Percentiles rank a stretch among this genome's conserved stretches.
Evolutionary conservation across 148 eudicot genomes (phyloP).

Genomic region (Vaccinium corymbosum): DNA sequence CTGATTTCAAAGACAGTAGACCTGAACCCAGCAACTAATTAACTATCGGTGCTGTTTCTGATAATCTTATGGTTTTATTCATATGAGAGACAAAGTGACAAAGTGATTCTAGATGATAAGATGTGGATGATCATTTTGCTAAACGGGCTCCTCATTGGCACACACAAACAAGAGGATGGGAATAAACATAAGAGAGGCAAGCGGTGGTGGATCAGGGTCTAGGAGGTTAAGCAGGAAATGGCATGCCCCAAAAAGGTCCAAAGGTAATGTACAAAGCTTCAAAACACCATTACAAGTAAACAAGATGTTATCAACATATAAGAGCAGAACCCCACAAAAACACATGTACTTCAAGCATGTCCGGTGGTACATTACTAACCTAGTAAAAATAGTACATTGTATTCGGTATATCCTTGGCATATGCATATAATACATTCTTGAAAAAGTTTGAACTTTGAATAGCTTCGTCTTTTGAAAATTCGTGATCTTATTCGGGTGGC

Average conservation of each 20-base stretch:
- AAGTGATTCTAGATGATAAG: not conserved
- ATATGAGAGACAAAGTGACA: not conserved
- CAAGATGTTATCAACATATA: not conserved
- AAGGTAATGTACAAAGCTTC: slow-evolving; percentile 1
- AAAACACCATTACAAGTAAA: not conserved
- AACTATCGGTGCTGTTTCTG: not conserved
- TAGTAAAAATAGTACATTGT: not conserved
- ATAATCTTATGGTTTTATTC: not conserved
- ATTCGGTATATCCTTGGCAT: not conserved
- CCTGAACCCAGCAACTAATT: not conserved
- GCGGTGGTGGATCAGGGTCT: not conserved
- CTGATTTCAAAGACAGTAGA: not conserved
- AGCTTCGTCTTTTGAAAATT: not conserved
- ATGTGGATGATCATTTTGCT: not conserved
- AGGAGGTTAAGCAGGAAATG: slow-evolving; percentile 4
- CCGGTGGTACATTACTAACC: not conserved
- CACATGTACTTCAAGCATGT: too few species aligned
- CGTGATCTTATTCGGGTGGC: not conserved
- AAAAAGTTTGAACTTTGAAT: too few species aligned
- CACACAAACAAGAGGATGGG: not conserved
- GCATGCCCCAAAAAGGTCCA: not conserved
- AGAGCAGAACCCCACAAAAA: not conserved
- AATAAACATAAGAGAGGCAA: not conserved
- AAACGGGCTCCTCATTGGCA: not conserved
- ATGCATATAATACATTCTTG: too few species aligned